These are phyloP conservation scores for Porphyra umbilicalis DNA, from an alignment of 31 red algal species.

Conservation along the genomic window DNA sequence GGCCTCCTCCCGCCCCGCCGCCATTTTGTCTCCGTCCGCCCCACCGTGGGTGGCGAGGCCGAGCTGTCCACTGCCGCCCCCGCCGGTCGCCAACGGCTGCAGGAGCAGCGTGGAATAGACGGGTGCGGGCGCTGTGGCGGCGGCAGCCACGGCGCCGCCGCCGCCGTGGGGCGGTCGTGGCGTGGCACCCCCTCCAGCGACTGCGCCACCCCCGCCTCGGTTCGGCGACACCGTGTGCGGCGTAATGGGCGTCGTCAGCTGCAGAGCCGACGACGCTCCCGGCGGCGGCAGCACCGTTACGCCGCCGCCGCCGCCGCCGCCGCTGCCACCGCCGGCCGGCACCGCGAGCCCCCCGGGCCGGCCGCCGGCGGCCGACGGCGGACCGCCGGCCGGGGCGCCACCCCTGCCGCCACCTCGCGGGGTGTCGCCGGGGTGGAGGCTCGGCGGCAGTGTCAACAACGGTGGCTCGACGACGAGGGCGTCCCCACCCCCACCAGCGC, in stretches of 20 bases:
- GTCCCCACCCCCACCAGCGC: not conserved
- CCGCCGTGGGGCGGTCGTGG: not conserved
- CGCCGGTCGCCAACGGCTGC: not conserved
- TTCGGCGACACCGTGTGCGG: not conserved
- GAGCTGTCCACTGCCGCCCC: not conserved
- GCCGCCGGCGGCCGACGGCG: not conserved
- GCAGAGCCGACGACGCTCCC: not conserved
- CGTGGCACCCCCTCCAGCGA: not conserved
- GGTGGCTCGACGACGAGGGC: not conserved
- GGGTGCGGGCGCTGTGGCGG: not conserved
- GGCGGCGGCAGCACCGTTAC: not conserved
- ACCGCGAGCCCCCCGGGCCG: not conserved
- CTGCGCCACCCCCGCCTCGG: not conserved
- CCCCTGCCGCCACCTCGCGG: not conserved
- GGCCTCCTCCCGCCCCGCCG: too few relatives aligned
- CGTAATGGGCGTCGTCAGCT: not conserved
- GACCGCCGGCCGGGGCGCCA: not conserved
- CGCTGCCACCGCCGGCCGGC: too few relatives aligned
- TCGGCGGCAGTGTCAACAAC: not conserved
- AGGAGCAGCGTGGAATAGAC: not conserved
- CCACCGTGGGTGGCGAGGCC: too few relatives aligned
- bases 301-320: not conserved
- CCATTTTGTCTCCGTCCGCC: too few relatives aligned
- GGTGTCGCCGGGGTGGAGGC: not conserved
- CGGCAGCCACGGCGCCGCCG: not conserved